Conservation (phyloP, 108 stramenopile genomes). For the Cyclotella baltica region DNA sequence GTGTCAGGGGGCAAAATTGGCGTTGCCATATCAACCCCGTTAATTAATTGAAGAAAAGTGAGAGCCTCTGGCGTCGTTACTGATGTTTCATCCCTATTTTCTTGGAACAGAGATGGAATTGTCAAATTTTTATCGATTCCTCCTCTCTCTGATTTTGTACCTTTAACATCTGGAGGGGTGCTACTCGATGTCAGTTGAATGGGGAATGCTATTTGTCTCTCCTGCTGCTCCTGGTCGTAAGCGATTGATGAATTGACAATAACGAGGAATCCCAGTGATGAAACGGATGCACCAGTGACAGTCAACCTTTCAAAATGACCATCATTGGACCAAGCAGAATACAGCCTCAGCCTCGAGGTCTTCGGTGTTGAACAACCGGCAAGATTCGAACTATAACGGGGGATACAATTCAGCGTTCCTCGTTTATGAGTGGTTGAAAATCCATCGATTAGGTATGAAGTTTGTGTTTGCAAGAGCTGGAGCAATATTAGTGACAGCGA, state of each 20-base stretch:
- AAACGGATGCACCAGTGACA: conserved; percentile 1
- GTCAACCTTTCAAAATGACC: neutral
- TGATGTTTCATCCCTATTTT: conserved; percentile 42
- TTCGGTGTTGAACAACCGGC: neutral
- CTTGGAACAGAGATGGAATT: conserved; percentile 31
- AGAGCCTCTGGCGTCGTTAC: conserved; percentile 75
- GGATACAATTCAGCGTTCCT: too few species aligned
- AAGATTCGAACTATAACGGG: neutral
- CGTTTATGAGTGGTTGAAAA: too few species aligned
- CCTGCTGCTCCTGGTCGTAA: neutral
- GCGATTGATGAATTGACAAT: neutral
- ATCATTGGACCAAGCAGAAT: neutral
- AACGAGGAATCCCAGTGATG: conserved; percentile 7
- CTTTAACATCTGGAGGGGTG: neutral
- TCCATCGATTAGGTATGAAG: too few species aligned
- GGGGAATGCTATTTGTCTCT: conserved; percentile 11
- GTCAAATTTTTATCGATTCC: neutral
- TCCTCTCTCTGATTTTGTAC: conserved; percentile 4
- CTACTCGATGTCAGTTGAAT: conserved; percentile 9
- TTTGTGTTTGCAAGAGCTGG: too few species aligned
- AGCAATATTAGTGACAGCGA: too few species aligned
- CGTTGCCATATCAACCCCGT: conserved; percentile 82
- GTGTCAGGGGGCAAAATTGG: conserved; percentile 72
- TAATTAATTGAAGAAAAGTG: conserved; percentile 70
- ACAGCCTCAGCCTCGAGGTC: neutral